phyloP scores from a whole-genome alignment of 371 early-diverging fungal genomes.

The Actinomucor elegans region DNA sequence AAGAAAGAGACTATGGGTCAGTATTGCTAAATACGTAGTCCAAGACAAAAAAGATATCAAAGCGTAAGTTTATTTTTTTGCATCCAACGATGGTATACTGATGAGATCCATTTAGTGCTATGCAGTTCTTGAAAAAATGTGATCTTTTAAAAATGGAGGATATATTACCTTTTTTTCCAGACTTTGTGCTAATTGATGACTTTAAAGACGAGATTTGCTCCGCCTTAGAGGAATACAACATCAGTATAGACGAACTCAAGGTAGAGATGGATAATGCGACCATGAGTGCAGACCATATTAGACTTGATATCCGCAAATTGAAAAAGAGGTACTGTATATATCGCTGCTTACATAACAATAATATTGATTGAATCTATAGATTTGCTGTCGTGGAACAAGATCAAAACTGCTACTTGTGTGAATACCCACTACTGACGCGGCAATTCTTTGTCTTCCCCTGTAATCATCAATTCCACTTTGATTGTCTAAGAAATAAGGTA shows the following conservation, averaged over 20 bases:
- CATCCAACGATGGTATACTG: no score
- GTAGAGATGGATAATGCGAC: conserved; percentile 92
- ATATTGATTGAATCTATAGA: background rate
- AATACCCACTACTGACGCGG: conserved; percentile 43
- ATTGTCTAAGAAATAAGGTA: conserved; percentile 78
- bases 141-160: conserved; percentile 93
- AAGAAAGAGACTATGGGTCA: conserved; percentile 89
- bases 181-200: conserved; percentile 92
- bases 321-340: conserved; percentile 52
- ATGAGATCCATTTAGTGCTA: no score
- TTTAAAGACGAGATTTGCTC: conserved; percentile 89
- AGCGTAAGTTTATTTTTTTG: no score
- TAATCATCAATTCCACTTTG: conserved; percentile 61
- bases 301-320: conserved; percentile 79
- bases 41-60: conserved; percentile 81
- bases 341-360: background rate
- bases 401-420: conserved; percentile 21
- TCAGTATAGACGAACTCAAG: conserved; percentile 78
- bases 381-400: conserved; percentile 23
- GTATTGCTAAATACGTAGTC: conserved; percentile 88
- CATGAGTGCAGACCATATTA: conserved; percentile 76
- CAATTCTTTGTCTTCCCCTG: conserved; percentile 27
- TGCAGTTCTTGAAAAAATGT: conserved; percentile 77
- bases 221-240: conserved; percentile 86
- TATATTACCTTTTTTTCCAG: conserved; percentile 93